Evolutionary conservation across 495 filamentous ascomycete genomes (phyloP), one percentile per base, ranked within the genome.

Genomic region (Cudoniella acicularis): DNA sequence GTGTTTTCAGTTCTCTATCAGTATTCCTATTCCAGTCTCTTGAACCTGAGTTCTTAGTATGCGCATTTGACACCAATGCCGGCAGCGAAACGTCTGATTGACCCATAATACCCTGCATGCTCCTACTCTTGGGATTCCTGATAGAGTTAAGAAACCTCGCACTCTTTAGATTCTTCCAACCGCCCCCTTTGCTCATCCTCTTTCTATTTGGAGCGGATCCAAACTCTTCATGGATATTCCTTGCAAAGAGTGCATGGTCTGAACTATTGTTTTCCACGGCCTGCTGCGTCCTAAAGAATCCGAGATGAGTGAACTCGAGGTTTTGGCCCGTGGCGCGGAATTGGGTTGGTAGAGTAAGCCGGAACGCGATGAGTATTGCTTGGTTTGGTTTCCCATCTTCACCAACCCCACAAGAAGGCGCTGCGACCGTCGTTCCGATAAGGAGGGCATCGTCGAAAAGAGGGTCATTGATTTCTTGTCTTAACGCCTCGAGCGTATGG

Each of bases 271-370:
- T 64, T 61, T 79, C 71, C 6, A 74, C 68, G 47, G 76, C 66
- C 64, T 81, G 79, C 18, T 75, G 72, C 17, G 73, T 68, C 57
- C 77, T 78, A 62, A 80, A 81, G 62, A 81, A 79, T 24, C 64
- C 72, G 21, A 82, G 61, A 1, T 78, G 78, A 13, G 73, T 61
- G 42, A 79, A 80, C 30, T 73, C 68, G 57, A 72, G 71, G 0
- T 70, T 67, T 1, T 73, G 64, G 1, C 71, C 64, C 16, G 54
- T 64, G 23, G 71, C 57, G 16, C 57, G 67, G 26, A 62, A 52
- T 42, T 78, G 75, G 40, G 78, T 73, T 8, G 79, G 77, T 2
- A 79, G 70, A 49, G 77, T 67, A n/a, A 76, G 56, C 45, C 67
- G 68, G 41, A 81, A 71, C 24, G 70, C 63, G 48, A 82, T 70